Evolutionary conservation across 129 eudicot species (phyloP).

Genomic region (Lactuca saligna): DNA sequence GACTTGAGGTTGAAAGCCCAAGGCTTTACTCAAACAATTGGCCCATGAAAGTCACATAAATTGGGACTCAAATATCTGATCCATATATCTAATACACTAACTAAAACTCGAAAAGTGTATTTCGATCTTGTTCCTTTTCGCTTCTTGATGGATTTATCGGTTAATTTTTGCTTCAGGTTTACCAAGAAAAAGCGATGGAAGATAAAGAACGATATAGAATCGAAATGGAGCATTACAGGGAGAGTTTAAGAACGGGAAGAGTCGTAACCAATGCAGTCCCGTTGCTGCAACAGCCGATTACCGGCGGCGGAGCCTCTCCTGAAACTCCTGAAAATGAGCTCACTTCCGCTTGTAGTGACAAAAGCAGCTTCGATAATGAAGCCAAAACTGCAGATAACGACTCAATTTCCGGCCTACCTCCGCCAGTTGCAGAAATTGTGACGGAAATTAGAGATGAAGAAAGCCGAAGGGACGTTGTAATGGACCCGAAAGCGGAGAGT

Average conservation of each 20-base stretch:
- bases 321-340: slow-evolving; percentile 36
- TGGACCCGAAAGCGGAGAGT: background rate
- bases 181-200: slow-evolving; percentile 64
- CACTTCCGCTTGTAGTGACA: slow-evolving; percentile 37
- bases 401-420: slow-evolving; percentile 9
- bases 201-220: slow-evolving; percentile 73
- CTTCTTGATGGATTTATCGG: background rate
- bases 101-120: background rate
- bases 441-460: slow-evolving; percentile 28
- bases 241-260: slow-evolving; percentile 44
- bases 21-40: background rate
- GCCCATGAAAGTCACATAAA: too few relatives aligned
- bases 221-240: slow-evolving; percentile 62
- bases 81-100: background rate
- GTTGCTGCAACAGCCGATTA: slow-evolving; percentile 36
- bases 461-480: background rate
- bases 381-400: slow-evolving; percentile 24
- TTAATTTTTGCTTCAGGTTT: slow-evolving; percentile 44
- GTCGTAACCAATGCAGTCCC: slow-evolving; percentile 32
- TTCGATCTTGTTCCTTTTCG: background rate
- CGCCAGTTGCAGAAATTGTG: background rate
- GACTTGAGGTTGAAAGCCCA: background rate
- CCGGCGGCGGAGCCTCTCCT: slow-evolving; percentile 31
- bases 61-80: slow-evolving; percentile 6
- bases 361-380: slow-evolving; percentile 31